phyloP scores from a whole-genome alignment of 805 yeast species.

The Candida golubevii region DNA sequence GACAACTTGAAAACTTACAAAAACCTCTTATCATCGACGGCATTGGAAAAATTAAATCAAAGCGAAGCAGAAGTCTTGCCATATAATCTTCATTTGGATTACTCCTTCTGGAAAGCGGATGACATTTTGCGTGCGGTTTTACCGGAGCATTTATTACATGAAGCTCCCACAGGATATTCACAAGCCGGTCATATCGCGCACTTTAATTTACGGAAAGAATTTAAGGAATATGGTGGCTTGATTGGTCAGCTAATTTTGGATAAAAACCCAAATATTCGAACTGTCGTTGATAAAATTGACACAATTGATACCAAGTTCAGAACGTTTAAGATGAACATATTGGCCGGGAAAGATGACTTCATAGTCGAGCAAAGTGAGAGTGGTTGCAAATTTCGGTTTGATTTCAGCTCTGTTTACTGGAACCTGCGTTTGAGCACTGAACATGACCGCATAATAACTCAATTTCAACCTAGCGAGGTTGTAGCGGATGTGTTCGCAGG shows the following conservation, averaged over 20 bases:
- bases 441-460: conserved; percentile 72
- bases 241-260: conserved; percentile 91
- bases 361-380: conserved; percentile 84
- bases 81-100: conserved; percentile 55
- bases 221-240: conserved; percentile 70
- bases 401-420: conserved; percentile 95
- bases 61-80: conserved; percentile 46
- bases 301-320: conserved; percentile 83
- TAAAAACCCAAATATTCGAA: conserved; percentile 73
- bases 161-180: conserved; percentile 87
- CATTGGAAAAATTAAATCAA: conserved; percentile 45
- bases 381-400: conserved; percentile 80
- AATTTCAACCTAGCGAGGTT: conserved; percentile 61
- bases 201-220: conserved; percentile 77
- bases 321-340: conserved; percentile 88
- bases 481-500: conserved; percentile 98
- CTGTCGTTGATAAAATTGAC: conserved; percentile 90
- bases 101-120: conserved; percentile 85
- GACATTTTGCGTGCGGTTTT: conserved; percentile 74
- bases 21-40: conserved; percentile 35
- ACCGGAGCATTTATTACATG: conserved; percentile 66
- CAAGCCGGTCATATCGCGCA: conserved; percentile 96
- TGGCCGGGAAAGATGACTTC: conserved; percentile 79
- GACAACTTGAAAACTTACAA: conserved; percentile 34
- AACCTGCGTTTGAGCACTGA: conserved; percentile 92